Conservation (phyloP, 208 protist genomes). For the Porcisia hertigi region DNA sequence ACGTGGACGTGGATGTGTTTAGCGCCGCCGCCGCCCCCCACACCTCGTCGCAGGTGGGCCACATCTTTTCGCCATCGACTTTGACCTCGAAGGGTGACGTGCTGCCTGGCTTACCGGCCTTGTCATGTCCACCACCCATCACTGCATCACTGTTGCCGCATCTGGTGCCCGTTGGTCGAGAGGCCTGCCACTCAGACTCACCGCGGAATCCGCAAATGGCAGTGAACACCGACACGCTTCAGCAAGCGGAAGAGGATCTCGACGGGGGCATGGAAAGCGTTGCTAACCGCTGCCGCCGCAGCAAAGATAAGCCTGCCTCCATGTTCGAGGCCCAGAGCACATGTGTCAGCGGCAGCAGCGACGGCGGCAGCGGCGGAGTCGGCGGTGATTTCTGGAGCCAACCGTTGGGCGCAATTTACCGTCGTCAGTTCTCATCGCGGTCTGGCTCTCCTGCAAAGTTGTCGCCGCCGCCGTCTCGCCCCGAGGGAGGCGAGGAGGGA, state of each 20-base stretch:
- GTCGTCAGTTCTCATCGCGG: constrained; percentile 1
- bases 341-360: background rate
- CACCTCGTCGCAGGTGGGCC: background rate
- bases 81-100: background rate
- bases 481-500: background rate
- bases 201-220: background rate
- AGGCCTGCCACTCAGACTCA: background rate
- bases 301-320: background rate
- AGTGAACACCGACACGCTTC: background rate
- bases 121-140: background rate
- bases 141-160: background rate
- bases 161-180: background rate
- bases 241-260: background rate
- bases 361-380: background rate
- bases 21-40: background rate
- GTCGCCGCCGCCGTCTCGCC: background rate
- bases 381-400: background rate
- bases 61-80: background rate
- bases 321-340: background rate
- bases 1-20: background rate
- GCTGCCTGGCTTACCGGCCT: background rate
- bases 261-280: background rate
- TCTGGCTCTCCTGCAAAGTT: background rate
- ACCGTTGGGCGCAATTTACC: background rate
- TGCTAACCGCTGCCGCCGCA: background rate